A percentile compares a stretch with the other conserved stretches of the same genome.
These are phyloP conservation scores for Saccharomyces pastorianus DNA, from an alignment of 1,139 yeast species.

Conservation along the genomic window DNA sequence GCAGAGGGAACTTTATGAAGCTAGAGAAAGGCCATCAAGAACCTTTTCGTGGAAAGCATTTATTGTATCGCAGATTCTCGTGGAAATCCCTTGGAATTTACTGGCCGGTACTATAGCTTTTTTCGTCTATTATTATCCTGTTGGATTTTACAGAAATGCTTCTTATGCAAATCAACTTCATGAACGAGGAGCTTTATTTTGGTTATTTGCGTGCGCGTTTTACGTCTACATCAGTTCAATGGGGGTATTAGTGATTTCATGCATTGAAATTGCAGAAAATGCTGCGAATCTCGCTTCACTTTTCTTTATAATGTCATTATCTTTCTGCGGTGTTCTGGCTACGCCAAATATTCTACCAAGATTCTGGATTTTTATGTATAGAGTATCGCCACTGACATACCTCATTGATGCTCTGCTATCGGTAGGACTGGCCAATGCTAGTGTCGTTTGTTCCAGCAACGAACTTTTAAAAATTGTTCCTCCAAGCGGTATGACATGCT, in stretches of 20 bases:
- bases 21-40: constrained; percentile 69
- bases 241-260: constrained; percentile 47
- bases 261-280: constrained; percentile 52
- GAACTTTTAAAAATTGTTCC: constrained; percentile 43
- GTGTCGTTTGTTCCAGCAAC: constrained; percentile 38
- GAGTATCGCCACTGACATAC: constrained; percentile 56
- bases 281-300: constrained; percentile 60
- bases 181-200: constrained; percentile 55
- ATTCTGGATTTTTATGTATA: constrained; percentile 52
- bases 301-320: constrained; percentile 55
- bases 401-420: constrained; percentile 43
- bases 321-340: constrained; percentile 74
- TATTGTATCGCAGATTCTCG: constrained; percentile 50
- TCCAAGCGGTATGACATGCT: constrained; percentile 42
- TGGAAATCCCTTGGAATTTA: constrained; percentile 67
- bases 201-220: constrained; percentile 47
- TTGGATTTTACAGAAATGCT: constrained; percentile 55
- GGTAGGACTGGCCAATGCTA: constrained; percentile 42
- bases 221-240: constrained; percentile 51
- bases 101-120: constrained; percentile 53
- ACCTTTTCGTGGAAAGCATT: constrained; percentile 52
- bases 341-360: constrained; percentile 47
- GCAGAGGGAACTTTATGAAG: constrained; percentile 72
- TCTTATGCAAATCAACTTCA: constrained; percentile 41
- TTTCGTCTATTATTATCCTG: constrained; percentile 73